These are phyloP conservation scores for Cutaneotrichosporon daszewskae DNA, from an alignment of 1,284 basidiomycete genomes.

Conservation along the genomic window DNA sequence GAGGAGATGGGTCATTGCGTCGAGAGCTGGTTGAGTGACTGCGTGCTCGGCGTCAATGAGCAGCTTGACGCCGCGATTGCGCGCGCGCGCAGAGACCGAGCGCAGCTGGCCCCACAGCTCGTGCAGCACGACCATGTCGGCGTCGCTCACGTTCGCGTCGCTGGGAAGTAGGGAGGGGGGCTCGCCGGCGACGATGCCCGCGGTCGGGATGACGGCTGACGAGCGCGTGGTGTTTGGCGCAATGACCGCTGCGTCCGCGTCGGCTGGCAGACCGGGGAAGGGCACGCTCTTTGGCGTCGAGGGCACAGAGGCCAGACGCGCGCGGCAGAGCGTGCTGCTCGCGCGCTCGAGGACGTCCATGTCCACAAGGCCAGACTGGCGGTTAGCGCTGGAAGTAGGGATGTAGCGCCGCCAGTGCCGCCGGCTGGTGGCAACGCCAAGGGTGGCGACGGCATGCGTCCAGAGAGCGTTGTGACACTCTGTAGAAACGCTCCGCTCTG, in stretches of 20 bases:
- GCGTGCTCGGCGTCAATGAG: constrained; percentile 75
- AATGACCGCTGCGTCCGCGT: constrained; percentile 31
- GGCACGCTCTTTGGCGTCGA: constrained; percentile 44
- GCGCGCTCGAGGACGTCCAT: constrained; percentile 43
- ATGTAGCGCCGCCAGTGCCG: too few relatives aligned
- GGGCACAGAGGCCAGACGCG: constrained; percentile 27
- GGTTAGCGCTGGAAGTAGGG: not conserved
- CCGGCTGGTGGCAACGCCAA: too few relatives aligned
- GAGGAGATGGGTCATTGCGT: constrained; percentile 67
- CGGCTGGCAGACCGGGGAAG: constrained; percentile 60
- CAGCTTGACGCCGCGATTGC: constrained; percentile 52
- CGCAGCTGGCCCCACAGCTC: constrained; percentile 59
- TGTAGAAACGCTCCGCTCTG: not conserved
- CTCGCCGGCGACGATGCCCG: constrained; percentile 28
- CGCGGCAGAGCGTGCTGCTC: constrained; percentile 43
- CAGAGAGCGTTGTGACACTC: too few relatives aligned
- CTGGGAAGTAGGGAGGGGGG: constrained; percentile 26
- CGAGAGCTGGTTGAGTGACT: constrained; percentile 77
- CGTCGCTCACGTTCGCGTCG: constrained; percentile 37
- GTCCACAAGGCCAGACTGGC: constrained; percentile 45
- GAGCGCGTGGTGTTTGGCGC: constrained; percentile 18
- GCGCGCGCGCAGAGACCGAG: constrained; percentile 58
- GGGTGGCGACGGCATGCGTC: too few relatives aligned
- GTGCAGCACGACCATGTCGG: constrained; percentile 58
- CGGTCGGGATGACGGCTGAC: constrained; percentile 7